Evolutionary conservation across 495 filamentous ascomycete species (phyloP), one percentile per base, ranked within the genome.

Genomic region (Delitschia confertaspora): DNA sequence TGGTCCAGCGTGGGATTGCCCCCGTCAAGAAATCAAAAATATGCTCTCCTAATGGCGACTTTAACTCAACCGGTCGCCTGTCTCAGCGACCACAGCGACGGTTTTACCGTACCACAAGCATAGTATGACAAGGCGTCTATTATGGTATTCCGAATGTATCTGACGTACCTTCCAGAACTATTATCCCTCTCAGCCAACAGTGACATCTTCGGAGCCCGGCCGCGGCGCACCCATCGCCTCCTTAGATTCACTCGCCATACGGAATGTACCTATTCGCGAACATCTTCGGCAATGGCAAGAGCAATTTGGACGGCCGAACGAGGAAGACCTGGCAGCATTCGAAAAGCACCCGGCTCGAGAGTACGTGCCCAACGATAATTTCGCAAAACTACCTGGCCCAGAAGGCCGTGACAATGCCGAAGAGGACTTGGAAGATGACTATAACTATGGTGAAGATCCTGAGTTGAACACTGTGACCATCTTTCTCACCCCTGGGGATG

Each of bases 401-500:
- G 41, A 49, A 43, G n/a, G n/a, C n/a, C n/a, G n/a, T n/a, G 47
- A 45, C 13, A 43, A 55, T 29, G 48, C 50, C 2, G 35, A 49
- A 32, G 35, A 51, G 4, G 40, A 42, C 30, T 33, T 29, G 14
- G 31, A 31, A 9, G 50, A 40, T 6, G 33, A 42, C 3, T 35
- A 35, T 9, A 19, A 39, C 13, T 25, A 14, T 24, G 4, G 25
- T 13, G 33, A 36, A 20, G 33, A 33, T 5, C 26, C 24, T 11
- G 42, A 48, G 16, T 14, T 53, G 25, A 42, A 38, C 13, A 42
- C 53, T 33, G 25, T 57, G 5, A 33, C 37, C 19, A 17, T 53
- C 6, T 60, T 56, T 35, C 62, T 91, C 10, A 63, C 75, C 21
- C 70, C 76, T 6, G 87, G 87, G 9, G 87, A 93, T 58, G 59